phyloP scores from a whole-genome alignment of 1,139 yeast genomes.

The Taphrina betulina region DNA sequence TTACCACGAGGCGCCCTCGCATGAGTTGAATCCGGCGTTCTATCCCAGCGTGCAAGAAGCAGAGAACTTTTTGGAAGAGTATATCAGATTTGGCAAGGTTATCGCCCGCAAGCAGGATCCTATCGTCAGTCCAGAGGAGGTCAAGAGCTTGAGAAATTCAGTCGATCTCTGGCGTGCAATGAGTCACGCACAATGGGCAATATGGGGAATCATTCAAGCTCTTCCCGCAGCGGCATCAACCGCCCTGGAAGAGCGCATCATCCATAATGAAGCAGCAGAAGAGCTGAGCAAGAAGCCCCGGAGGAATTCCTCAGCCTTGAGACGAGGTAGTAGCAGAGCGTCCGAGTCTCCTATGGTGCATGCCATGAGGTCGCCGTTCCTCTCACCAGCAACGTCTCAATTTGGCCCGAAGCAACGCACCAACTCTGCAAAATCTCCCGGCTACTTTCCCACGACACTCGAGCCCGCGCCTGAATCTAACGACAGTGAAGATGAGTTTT shows the following conservation, averaged over 20 bases:
- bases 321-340: neutral
- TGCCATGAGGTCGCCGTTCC: conserved; percentile 28
- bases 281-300: neutral
- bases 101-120: conserved; percentile 40
- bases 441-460: conserved; percentile 30
- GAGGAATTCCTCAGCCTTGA: too few species aligned
- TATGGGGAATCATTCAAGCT: conserved; percentile 86
- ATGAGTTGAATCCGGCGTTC: conserved; percentile 54
- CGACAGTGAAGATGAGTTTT: conserved; percentile 36
- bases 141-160: conserved; percentile 61
- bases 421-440: conserved; percentile 11
- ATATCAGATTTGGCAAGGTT: conserved; percentile 13
- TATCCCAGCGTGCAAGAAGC: conserved; percentile 72
- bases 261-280: neutral
- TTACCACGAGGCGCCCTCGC: conserved; percentile 69
- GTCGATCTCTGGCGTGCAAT: conserved; percentile 76
- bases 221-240: neutral
- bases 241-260: too few species aligned
- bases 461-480: conserved; percentile 24
- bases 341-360: conserved; percentile 13
- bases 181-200: conserved; percentile 75
- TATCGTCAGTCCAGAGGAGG: conserved; percentile 53
- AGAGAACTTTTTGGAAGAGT: conserved; percentile 51
- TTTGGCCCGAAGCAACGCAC: conserved; percentile 7
- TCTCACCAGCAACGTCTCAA: conserved; percentile 15